phyloP scores from a whole-genome alignment of 169 alveolate species.

The Miamiensis avidus region DNA sequence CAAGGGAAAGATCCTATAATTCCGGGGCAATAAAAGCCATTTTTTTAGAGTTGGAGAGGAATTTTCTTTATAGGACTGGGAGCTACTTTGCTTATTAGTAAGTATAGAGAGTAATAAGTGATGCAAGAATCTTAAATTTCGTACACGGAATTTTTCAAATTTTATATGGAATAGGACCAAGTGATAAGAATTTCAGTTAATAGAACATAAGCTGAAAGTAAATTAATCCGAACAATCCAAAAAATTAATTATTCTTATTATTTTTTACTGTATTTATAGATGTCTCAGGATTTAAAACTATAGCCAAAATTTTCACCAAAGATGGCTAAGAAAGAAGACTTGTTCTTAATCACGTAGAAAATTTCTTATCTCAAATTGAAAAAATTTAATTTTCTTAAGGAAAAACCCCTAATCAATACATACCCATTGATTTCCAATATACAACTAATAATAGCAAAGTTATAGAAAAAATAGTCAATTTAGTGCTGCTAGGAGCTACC shows the following conservation, averaged over 20 bases:
- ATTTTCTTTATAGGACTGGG: no score
- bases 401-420: neutral
- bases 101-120: no score
- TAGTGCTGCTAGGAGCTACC: neutral
- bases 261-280: slow-evolving; percentile 9
- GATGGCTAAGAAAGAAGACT: neutral
- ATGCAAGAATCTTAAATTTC: neutral
- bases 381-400: neutral
- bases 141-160: neutral
- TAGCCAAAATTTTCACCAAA: neutral
- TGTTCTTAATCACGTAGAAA: neutral
- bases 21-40: no score
- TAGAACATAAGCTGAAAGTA: neutral
- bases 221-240: no score
- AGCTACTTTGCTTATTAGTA: no score
- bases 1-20: no score
- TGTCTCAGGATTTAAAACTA: neutral
- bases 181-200: neutral
- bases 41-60: no score
- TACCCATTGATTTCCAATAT: neutral
- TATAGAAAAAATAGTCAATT: neutral
- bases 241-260: neutral
- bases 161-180: neutral
- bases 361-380: neutral
- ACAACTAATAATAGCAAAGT: neutral